phyloP scores from a whole-genome alignment of 1,284 basidiomycete species.

The Irpex lacteus region DNA sequence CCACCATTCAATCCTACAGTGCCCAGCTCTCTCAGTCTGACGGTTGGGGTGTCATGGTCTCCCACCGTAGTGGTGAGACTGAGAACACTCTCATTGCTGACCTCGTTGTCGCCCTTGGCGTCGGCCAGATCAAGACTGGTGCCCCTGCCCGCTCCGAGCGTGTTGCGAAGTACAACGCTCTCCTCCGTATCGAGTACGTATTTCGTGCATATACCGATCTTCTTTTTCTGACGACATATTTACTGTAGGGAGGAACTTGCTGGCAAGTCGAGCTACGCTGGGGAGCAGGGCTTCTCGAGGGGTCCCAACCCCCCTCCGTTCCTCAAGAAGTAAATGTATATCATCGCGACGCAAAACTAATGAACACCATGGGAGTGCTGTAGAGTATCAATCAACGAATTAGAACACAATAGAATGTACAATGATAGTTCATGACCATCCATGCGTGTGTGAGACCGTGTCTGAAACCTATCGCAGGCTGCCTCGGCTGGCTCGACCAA shows the following conservation, averaged over 20 bases:
- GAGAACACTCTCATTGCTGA: conserved; percentile 98
- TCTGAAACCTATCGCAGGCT: background rate
- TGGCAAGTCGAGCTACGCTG: conserved; percentile 70
- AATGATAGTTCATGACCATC: background rate
- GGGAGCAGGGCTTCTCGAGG: conserved; percentile 76
- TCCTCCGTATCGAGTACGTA: conserved; percentile 87
- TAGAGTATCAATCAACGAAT: conserved; percentile 12
- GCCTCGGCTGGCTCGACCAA: too few species aligned
- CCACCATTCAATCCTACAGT: conserved; percentile 37
- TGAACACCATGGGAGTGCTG: conserved; percentile 13
- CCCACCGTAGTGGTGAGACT: conserved; percentile 97
- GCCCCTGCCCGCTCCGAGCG: conserved; percentile 93
- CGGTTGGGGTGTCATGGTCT: conserved; percentile 99
- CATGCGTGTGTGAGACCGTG: background rate
- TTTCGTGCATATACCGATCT: conserved; percentile 1
- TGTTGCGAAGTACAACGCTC: conserved; percentile 90
- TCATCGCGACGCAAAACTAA: background rate
- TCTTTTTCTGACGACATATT: conserved; percentile 2
- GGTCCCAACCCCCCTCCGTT: conserved; percentile 74
- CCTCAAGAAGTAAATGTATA: conserved; percentile 52
- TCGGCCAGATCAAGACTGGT: conserved; percentile 98
- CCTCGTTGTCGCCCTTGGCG: conserved; percentile 91
- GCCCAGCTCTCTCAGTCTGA: conserved; percentile 96
- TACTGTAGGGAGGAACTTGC: conserved; percentile 71
- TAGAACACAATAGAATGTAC: background rate